Evolutionary conservation across 2,329 filamentous ascomycete genomes (phyloP).

Genomic region (Domatiomyces globalis): DNA sequence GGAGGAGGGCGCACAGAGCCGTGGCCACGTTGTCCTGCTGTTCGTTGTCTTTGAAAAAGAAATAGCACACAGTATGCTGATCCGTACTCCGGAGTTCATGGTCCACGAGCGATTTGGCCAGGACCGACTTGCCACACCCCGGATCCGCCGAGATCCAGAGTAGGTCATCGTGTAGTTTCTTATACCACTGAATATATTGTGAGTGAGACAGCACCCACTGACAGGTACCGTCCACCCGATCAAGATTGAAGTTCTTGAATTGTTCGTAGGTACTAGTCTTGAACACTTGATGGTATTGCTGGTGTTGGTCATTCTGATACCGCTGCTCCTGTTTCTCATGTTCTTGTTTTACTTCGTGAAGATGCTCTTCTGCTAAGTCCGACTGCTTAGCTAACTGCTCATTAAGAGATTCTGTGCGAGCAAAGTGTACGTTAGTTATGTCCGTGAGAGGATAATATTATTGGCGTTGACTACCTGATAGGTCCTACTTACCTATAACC

Average conservation of each 20-base stretch:
- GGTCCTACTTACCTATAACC: background rate
- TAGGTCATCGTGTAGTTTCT: slow-evolving; percentile 17
- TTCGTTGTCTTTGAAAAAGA: slow-evolving; percentile 28
- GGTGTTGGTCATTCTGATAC: too few species aligned
- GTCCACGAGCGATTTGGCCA: slow-evolving; percentile 25
- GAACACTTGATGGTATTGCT: background rate
- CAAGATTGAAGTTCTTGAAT: slow-evolving; percentile 23
- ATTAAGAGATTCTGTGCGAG: too few species aligned
- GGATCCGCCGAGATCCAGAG: slow-evolving; percentile 30
- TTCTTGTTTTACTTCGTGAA: background rate
- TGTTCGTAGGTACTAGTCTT: slow-evolving; percentile 18
- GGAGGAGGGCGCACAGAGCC: slow-evolving; percentile 25
- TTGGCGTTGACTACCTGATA: background rate
- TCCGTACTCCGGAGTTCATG: slow-evolving; percentile 13
- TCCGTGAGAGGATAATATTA: too few species aligned
- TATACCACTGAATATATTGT: slow-evolving; percentile 19
- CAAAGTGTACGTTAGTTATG: too few species aligned
- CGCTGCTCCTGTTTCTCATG: background rate
- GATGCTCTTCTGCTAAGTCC: background rate
- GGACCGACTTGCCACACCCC: slow-evolving; percentile 30
- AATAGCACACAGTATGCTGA: slow-evolving; percentile 20
- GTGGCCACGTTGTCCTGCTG: slow-evolving; percentile 20
- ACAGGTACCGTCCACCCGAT: slow-evolving; percentile 22
- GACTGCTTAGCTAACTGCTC: too few species aligned
- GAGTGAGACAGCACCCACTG: slow-evolving; percentile 22